phyloP scores from a whole-genome alignment of 257 asterid genomes.

The Perilla frutescens region DNA sequence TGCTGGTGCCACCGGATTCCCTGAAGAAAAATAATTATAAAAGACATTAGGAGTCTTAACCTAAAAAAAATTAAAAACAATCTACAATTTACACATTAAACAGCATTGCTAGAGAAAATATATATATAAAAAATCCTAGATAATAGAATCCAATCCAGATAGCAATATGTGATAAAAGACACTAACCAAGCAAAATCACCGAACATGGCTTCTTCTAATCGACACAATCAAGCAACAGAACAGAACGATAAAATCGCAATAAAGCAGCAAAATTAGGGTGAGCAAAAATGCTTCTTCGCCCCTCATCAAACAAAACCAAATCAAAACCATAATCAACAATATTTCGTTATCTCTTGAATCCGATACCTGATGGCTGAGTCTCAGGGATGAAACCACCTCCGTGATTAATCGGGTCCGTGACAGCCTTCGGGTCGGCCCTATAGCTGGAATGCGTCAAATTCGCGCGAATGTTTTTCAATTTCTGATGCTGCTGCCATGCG shows the following conservation, averaged over 20 bases:
- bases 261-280: neutral
- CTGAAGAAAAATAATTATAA: conserved; percentile 41
- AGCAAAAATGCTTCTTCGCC: neutral
- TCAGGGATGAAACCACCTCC: conserved; percentile 97
- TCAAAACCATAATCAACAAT: neutral
- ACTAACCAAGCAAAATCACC: conserved; percentile 1
- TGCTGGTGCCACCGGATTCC: conserved; percentile 51
- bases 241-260: neutral
- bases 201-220: conserved; percentile 4
- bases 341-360: neutral
- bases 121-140: neutral
- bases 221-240: neutral
- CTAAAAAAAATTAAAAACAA: neutral
- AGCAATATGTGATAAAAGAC: neutral
- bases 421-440: conserved; percentile 73
- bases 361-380: conserved; percentile 74
- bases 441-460: conserved; percentile 51
- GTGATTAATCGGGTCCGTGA: conserved; percentile 69
- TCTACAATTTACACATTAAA: neutral
- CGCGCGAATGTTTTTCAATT: conserved; percentile 43
- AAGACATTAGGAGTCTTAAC: neutral
- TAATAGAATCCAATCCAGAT: neutral
- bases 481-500: conserved; percentile 88
- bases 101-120: neutral
- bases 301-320: conserved; percentile 11